These are phyloP conservation scores for Penicillium cosmopolitanum DNA, from an alignment of 495 filamentous ascomycete species.

Conservation along the genomic window DNA sequence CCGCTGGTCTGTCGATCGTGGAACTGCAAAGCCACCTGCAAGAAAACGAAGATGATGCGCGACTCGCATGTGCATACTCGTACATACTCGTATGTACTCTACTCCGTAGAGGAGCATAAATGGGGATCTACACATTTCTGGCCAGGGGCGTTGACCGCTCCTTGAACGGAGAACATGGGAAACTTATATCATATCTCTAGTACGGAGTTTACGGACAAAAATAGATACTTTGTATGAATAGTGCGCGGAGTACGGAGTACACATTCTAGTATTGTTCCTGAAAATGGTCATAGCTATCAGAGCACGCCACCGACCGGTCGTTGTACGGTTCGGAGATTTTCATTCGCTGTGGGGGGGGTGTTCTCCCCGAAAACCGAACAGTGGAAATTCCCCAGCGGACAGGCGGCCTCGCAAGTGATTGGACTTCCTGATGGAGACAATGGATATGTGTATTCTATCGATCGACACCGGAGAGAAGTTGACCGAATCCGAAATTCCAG, in stretches of 20 bases:
- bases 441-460: conserved; percentile 3
- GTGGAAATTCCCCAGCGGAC: neutral
- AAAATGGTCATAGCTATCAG: conserved; percentile 8
- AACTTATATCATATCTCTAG: no score
- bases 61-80: conserved; percentile 9
- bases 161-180: neutral
- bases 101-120: no score
- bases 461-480: neutral
- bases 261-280: neutral
- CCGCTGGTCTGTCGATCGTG: conserved; percentile 9
- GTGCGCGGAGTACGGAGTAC: no score
- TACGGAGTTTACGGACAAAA: no score
- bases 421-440: conserved; percentile 4
- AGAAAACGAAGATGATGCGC: neutral
- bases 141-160: conserved; percentile 15
- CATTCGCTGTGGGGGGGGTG: conserved; percentile 3
- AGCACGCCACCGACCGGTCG: neutral
- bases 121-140: neutral
- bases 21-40: neutral
- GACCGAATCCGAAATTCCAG: neutral
- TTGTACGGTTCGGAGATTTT: conserved; percentile 7
- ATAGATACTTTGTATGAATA: no score
- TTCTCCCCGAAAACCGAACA: conserved; percentile 3
- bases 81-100: no score
- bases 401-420: conserved; percentile 5